Percentiles rank a stretch among this genome's conserved stretches.
Evolutionary conservation across 139 green algal species (phyloP).

Genomic region (Asterochloris sp.): DNA sequence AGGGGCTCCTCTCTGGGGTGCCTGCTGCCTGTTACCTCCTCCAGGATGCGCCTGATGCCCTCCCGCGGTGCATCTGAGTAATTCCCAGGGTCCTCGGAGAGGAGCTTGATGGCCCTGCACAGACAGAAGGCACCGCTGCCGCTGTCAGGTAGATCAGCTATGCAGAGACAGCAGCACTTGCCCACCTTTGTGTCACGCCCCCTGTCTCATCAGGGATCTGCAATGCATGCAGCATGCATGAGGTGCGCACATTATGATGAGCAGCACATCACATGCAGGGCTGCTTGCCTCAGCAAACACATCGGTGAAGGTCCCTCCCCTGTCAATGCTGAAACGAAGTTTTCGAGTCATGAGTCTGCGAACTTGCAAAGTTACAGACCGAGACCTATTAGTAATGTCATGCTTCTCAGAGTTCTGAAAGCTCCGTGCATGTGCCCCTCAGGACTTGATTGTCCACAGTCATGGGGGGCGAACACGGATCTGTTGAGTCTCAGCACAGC

Average conservation of each 20-base stretch:
- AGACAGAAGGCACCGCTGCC: neutral
- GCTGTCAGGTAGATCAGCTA: neutral
- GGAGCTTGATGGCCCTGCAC: conserved; percentile 79
- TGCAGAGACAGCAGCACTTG: neutral
- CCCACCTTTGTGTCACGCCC: conserved; percentile 17
- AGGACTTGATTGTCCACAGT: no score
- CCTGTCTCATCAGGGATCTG: conserved; percentile 19
- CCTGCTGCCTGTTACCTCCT: conserved; percentile 65
- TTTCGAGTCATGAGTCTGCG: no score
- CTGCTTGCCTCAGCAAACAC: conserved; percentile 83
- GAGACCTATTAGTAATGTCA: no score
- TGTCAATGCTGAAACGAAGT: conserved; percentile 75
- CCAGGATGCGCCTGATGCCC: conserved; percentile 92
- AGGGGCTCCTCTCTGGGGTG: conserved; percentile 61
- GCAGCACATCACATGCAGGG: neutral
- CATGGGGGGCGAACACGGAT: no score
- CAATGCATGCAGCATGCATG: neutral
- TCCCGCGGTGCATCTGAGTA: conserved; percentile 93
- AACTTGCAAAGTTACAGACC: no score
- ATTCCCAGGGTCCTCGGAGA: conserved; percentile 92
- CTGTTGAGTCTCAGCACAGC: no score
- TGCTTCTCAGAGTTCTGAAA: no score
- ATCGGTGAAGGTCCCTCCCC: conserved; percentile 98
- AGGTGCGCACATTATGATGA: neutral
- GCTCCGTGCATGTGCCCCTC: no score